phyloP scores from a whole-genome alignment of 257 asterid species.

The Solanum virginianum region DNA sequence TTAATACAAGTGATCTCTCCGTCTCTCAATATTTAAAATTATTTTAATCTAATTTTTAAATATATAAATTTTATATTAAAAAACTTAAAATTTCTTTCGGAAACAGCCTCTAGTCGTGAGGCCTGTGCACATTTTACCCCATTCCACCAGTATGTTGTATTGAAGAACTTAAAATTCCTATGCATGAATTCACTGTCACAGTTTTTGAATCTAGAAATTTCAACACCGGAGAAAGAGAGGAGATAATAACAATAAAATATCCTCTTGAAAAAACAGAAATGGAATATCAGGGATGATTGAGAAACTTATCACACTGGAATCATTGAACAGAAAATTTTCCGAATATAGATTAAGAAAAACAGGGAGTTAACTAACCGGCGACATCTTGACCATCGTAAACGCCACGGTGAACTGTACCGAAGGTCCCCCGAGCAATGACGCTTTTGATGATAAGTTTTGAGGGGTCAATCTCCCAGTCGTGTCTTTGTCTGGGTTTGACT shows the following conservation, averaged over 20 bases:
- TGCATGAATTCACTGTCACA: no score
- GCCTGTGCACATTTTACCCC: no score
- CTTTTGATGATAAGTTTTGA: not conserved
- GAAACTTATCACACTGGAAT: not conserved
- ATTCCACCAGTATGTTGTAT: no score
- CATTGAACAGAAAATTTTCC: not conserved
- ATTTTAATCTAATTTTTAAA: not conserved
- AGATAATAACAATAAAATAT: not conserved
- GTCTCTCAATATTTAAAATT: not conserved
- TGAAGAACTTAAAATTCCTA: no score
- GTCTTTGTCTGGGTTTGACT: not conserved
- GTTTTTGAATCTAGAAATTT: not conserved
- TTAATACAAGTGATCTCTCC: not conserved
- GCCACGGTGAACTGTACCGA: conserved; percentile 1
- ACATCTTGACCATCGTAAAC: not conserved
- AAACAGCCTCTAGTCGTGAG: no score
- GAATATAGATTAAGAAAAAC: not conserved
- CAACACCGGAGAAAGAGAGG: not conserved
- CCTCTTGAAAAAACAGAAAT: not conserved
- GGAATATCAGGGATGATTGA: not conserved
- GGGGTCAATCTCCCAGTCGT: conserved; percentile 20
- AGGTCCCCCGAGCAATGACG: conserved; percentile 47
- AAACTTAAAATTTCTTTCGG: no score
- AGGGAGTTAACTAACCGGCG: not conserved
- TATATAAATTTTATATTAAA: not conserved